Percentiles rank a stretch among this genome's conserved stretches.
These are phyloP conservation scores for Leccinum barrowsii DNA, from an alignment of 768 basidiomycete genomes.

Conservation along the genomic window DNA sequence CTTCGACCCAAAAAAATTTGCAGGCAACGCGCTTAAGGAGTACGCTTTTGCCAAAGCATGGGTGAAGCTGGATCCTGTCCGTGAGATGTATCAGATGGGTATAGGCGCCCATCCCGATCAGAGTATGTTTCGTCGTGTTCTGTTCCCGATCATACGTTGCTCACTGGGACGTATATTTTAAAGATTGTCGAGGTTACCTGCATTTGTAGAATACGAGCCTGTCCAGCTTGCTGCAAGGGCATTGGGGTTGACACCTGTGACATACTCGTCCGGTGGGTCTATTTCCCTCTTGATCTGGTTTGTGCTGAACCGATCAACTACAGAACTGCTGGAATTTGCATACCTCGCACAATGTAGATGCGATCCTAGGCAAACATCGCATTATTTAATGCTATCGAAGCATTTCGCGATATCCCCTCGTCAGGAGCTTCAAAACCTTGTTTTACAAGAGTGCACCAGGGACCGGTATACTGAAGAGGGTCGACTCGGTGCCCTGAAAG, in stretches of 20 bases:
- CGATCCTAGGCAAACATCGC: slow-evolving; percentile 59
- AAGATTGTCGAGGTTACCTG: slow-evolving; percentile 45
- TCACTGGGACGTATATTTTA: slow-evolving; percentile 41
- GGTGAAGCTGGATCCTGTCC: slow-evolving; percentile 53
- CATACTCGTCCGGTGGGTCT: slow-evolving; percentile 59
- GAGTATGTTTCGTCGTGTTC: slow-evolving; percentile 41
- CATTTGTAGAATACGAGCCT: slow-evolving; percentile 39
- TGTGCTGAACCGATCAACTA: slow-evolving; percentile 2
- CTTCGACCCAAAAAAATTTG: slow-evolving; percentile 5
- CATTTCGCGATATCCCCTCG: slow-evolving; percentile 43
- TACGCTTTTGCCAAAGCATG: slow-evolving; percentile 38
- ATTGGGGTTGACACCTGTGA: slow-evolving; percentile 65
- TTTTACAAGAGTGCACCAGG: slow-evolving; percentile 59
- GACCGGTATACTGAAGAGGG: slow-evolving; percentile 63
- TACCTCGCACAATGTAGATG: slow-evolving; percentile 82
- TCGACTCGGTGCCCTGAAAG: slow-evolving; percentile 40
- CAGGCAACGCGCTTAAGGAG: slow-evolving; percentile 47
- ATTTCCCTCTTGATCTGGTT: neutral
- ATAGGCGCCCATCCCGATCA: slow-evolving; percentile 79
- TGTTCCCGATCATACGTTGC: neutral
- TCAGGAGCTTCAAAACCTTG: slow-evolving; percentile 51
- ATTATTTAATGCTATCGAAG: slow-evolving; percentile 57
- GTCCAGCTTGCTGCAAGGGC: slow-evolving; percentile 39
- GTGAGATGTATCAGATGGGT: slow-evolving; percentile 69
- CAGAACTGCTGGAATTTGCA: slow-evolving; percentile 74